phyloP scores from a whole-genome alignment of 768 basidiomycete species.

The Tylopilus plumbeoviolaceoides region DNA sequence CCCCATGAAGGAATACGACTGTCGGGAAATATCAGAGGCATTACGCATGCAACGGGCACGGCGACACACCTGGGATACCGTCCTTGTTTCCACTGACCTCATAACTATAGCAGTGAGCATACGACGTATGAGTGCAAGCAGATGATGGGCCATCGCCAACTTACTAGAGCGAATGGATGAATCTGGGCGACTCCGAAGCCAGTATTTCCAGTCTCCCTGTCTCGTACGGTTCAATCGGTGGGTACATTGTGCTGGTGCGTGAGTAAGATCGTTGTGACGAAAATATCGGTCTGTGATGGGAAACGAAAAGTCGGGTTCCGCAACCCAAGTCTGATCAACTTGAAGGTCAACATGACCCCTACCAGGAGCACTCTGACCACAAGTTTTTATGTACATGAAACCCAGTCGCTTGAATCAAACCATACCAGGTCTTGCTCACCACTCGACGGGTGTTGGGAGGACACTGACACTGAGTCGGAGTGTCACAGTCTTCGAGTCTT shows the following conservation, averaged over 20 bases:
- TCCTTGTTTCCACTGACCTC: slow-evolving; percentile 76
- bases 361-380: no score
- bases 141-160: slow-evolving; percentile 26
- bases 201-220: slow-evolving; percentile 66
- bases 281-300: no score
- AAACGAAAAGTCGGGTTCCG: slow-evolving; percentile 2
- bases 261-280: slow-evolving; percentile 2
- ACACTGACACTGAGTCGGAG: no score
- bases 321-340: slow-evolving; percentile 12
- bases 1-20: slow-evolving; percentile 85
- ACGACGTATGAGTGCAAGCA: background rate
- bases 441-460: no score
- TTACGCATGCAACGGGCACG: background rate
- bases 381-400: no score
- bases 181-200: slow-evolving; percentile 29
- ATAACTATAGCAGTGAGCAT: slow-evolving; percentile 47
- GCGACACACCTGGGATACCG: slow-evolving; percentile 61
- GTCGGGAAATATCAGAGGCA: background rate
- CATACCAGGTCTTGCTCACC: no score
- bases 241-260: slow-evolving; percentile 51
- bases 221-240: slow-evolving; percentile 61
- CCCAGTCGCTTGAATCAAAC: no score
- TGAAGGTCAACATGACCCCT: no score
- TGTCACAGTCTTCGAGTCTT: no score
- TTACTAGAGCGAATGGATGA: slow-evolving; percentile 71